Evolutionary conservation across 805 yeast genomes (phyloP), one percentile per base, ranked within the genome.

Genomic region (Sugiyamaella boreocaroliniensis): DNA sequence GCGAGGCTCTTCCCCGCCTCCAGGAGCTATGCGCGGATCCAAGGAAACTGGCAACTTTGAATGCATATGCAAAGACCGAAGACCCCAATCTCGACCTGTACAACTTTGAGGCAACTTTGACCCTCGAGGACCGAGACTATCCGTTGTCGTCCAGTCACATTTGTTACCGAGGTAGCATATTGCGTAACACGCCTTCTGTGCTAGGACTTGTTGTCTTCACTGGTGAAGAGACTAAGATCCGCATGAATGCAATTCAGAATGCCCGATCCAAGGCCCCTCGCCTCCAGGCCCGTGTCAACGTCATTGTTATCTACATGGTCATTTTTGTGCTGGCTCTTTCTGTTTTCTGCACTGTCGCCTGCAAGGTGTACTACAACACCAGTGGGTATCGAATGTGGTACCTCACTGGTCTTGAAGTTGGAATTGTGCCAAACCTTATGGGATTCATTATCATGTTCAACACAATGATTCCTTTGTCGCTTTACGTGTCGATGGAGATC

Each of bases 371-470:
- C 29, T 77, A 76, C 61, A 66, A 73, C 9, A 63, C 65, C 6
- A 52, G 45, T 37, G 69, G 71, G 45, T 71, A 74, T 32, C 71
- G 65, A 34, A 76, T 77, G 50, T 89, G 97, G 97, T 95, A 90
- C 64, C 67, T 89, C 26, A 69, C 71, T 45, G 79, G 78, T 3
- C 75, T 80, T 60, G 93, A 86, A 59, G 96, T 85, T 0, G 95
- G 96, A 19, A 78, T 81, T 18, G 92, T 95, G 2, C 86, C 96
- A 1, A 87, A 95, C 0, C 76, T 93, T 48, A 90, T 93, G 96
- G 89, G 98, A 1, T 95, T 86, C 68, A 85, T 93, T 57, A 92
- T 93, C 73, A 92, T 93, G 98, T 92, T 85, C 72, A 93, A 93
- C 67, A 93, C 99, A 0, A 78, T 93, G 72, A 93, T 93, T 64